Conservation (phyloP, 169 alveolate genomes). For the Eimeria maxima region DNA sequence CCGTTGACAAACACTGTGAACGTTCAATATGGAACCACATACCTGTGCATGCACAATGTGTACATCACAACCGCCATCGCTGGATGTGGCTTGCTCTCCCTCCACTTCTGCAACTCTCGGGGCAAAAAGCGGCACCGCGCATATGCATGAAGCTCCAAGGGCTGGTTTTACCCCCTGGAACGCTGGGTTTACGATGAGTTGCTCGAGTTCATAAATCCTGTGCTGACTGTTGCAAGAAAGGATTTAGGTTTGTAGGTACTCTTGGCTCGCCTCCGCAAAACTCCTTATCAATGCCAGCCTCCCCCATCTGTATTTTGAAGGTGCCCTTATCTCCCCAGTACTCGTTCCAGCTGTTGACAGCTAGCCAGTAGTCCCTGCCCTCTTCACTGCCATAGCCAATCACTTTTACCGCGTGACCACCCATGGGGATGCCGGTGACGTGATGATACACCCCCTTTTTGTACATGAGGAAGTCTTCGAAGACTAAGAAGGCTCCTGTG, state of each 20-base stretch:
- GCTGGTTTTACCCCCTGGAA: neutral
- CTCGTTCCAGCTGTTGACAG: slow-evolving; percentile 84
- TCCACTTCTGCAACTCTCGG: neutral
- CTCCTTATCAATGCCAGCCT: slow-evolving; percentile 63
- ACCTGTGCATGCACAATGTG: neutral
- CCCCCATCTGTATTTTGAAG: slow-evolving; percentile 80
- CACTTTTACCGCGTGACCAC: slow-evolving; percentile 93
- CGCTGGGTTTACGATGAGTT: neutral
- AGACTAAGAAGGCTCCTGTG: slow-evolving; percentile 90
- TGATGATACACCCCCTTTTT: slow-evolving; percentile 91
- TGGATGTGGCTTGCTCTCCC: neutral
- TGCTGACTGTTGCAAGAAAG: slow-evolving; percentile 14
- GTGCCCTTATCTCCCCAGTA: slow-evolving; percentile 84
- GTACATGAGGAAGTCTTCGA: slow-evolving; percentile 91
- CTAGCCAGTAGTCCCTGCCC: slow-evolving; percentile 83
- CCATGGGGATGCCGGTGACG: slow-evolving; percentile 88
- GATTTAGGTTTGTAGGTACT: neutral
- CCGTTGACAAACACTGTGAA: neutral
- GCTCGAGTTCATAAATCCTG: slow-evolving; percentile 4
- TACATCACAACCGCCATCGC: neutral
- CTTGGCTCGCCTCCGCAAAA: slow-evolving; percentile 75
- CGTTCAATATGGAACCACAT: neutral
- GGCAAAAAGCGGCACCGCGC: neutral
- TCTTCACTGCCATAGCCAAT: slow-evolving; percentile 87
- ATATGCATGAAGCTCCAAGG: neutral